Percentiles rank a stretch among this genome's conserved stretches.
These are phyloP conservation scores for Arthonia radiata DNA, from an alignment of 495 filamentous ascomycete species.

Conservation along the genomic window DNA sequence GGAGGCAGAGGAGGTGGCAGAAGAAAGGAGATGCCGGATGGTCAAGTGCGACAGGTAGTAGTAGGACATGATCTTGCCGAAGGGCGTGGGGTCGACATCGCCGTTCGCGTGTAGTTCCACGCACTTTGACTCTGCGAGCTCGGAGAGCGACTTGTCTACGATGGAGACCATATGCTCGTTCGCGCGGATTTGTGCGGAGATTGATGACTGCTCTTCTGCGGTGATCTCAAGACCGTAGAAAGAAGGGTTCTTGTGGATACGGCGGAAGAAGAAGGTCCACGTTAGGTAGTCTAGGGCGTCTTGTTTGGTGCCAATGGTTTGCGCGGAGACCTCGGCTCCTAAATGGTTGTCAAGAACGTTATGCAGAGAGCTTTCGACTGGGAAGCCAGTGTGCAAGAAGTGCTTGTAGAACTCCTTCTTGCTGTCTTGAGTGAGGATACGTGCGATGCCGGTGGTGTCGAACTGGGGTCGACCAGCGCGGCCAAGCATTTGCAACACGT, in stretches of 20 bases:
- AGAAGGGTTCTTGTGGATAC: constrained; percentile 92
- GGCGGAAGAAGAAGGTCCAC: constrained; percentile 98
- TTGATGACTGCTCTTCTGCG: constrained; percentile 74
- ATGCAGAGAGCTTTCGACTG: constrained; percentile 87
- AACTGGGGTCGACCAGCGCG: constrained; percentile 92
- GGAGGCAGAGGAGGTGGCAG: constrained; percentile 50
- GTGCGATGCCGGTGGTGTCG: constrained; percentile 78
- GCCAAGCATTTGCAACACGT: constrained; percentile 95
- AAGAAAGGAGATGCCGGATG: constrained; percentile 52
- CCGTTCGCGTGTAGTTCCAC: constrained; percentile 61
- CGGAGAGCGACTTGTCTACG: constrained; percentile 60
- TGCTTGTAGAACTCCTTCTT: constrained; percentile 99
- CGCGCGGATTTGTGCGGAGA: constrained; percentile 57
- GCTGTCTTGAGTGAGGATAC: constrained; percentile 88
- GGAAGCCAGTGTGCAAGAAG: constrained; percentile 94
- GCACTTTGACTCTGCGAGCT: constrained; percentile 64
- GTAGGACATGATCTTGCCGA: constrained; percentile 97
- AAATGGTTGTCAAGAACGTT: constrained; percentile 94
- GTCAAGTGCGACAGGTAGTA: constrained; percentile 97
- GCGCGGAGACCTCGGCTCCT: constrained; percentile 80
- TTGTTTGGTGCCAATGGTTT: constrained; percentile 79
- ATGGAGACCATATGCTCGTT: constrained; percentile 83
- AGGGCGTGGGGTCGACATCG: constrained; percentile 63
- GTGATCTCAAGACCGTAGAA: constrained; percentile 94
- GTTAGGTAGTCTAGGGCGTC: constrained; percentile 95